Evolutionary conservation across 345 rosid species (phyloP).

Genomic region (thale cress (Arabidopsis thaliana)): DNA sequence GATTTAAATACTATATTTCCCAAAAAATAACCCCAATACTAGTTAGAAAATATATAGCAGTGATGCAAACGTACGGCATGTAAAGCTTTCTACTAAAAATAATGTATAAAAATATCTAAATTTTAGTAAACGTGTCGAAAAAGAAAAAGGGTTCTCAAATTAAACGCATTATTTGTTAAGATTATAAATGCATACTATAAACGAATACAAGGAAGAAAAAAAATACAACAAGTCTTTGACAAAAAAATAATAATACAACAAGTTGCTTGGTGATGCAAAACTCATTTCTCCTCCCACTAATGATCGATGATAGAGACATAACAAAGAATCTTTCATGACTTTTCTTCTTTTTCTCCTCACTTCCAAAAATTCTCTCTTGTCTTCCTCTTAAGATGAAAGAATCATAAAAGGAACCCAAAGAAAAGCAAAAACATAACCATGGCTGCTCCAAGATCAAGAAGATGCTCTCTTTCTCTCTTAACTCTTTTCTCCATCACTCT

Average conservation of each 20-base stretch:
- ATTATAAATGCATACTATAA: neutral
- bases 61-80: no score
- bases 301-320: slow-evolving; percentile 28
- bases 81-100: no score
- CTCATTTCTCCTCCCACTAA: slow-evolving; percentile 39
- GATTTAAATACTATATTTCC: no score
- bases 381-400: neutral
- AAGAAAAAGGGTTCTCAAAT: no score
- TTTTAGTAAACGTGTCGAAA: no score
- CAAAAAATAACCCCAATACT: no score
- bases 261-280: slow-evolving; percentile 46
- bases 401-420: neutral
- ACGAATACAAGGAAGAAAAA: neutral
- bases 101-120: no score
- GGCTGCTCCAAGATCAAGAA: slow-evolving; percentile 45
- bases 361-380: slow-evolving; percentile 29
- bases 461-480: slow-evolving; percentile 40
- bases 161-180: no score
- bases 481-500: slow-evolving; percentile 25
- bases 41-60: no score
- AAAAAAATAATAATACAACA: neutral
- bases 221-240: no score
- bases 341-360: slow-evolving; percentile 29
- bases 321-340: slow-evolving; percentile 34
- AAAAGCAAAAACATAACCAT: slow-evolving; percentile 14